Evolutionary conservation across 257 asterid species (phyloP).

Genomic region (Lithospermum erythrorhizon): DNA sequence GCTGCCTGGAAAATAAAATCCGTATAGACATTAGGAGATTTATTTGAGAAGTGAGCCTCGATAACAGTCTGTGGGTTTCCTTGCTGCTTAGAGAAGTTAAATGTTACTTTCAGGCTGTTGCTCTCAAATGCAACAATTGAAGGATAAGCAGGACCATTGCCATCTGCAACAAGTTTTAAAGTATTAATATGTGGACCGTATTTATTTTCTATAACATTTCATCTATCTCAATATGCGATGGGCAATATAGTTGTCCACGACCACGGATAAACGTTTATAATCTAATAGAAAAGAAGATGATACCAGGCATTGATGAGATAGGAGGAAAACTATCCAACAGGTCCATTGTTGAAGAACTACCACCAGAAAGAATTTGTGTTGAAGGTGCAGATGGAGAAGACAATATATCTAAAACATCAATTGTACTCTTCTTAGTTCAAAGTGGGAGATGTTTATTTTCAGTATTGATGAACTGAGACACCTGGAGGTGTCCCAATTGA

Average conservation of each 20-base stretch:
- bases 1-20: constrained; percentile 93
- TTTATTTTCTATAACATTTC: not conserved
- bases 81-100: constrained; percentile 75
- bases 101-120: constrained; percentile 49
- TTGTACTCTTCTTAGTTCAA: too few species aligned
- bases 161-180: constrained; percentile 37
- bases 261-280: not conserved
- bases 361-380: constrained; percentile 28
- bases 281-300: constrained; percentile 5
- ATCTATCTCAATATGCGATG: not conserved
- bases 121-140: constrained; percentile 80
- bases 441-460: too few species aligned
- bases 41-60: constrained; percentile 71
- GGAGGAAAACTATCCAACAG: constrained; percentile 71
- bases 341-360: constrained; percentile 75
- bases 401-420: constrained; percentile 38
- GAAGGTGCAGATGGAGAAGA: constrained; percentile 48
- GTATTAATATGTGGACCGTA: constrained; percentile 1
- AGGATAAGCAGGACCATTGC: constrained; percentile 56
- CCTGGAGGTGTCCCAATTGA: too few species aligned
- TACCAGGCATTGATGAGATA: constrained; percentile 51
- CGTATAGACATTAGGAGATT: constrained; percentile 51
- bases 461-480: too few species aligned
- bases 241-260: not conserved
- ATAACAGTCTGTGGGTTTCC: constrained; percentile 61